Evolutionary conservation across 495 filamentous ascomycete species (phyloP), one percentile per base, ranked within the genome.

Genomic region (Cercophora scortea): DNA sequence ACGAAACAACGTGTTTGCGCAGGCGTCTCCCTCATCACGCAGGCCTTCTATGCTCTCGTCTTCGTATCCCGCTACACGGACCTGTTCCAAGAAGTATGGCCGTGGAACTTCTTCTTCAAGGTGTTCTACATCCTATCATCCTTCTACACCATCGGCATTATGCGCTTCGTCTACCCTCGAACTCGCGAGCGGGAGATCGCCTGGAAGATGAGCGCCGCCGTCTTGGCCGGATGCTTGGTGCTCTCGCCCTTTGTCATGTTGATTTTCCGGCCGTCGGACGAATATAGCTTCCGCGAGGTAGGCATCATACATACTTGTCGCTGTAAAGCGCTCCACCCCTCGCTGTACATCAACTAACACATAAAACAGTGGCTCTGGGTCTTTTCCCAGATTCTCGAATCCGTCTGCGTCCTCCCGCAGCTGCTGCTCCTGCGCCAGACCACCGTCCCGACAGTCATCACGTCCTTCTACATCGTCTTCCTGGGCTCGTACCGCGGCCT

Each of bases 21-120:
- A 90, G 88, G 91, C 56, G 83, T 97, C 48, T 96, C 91, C n/a
- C 81, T 96, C 57, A 86, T 98, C 53, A 96, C 91, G 0, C 93
- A 98, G 68, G 73, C 81, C 42, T 82, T 98, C 58, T 98, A 98
- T 71, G 79, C 81, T 32, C 56, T 84, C 50, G 92, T 98, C 38
- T 98, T 96, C 71, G 64, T 86, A 50, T 82, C 87, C 11, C 82
- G 94, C 45, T 97, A 98, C 69, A 79, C 90, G 32, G 89, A 96
- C 63, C 71, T 97, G 53, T 85, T 96, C 61, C 64, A 8, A 17
- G 58, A 67, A 47, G 52, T 56, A 17, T 69, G 61, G 32, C 51
- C 60, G 42, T 87, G 87, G 77, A 89, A 92, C 68, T 78, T 79
- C 55, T 71, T 86, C 53, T 79, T 89, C 58, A 97, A 96, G 74